Percentiles rank a stretch among this genome's conserved stretches.
Evolutionary conservation across 164 flowering plant species (phyloP).

Genomic region (Echeveria elegans): DNA sequence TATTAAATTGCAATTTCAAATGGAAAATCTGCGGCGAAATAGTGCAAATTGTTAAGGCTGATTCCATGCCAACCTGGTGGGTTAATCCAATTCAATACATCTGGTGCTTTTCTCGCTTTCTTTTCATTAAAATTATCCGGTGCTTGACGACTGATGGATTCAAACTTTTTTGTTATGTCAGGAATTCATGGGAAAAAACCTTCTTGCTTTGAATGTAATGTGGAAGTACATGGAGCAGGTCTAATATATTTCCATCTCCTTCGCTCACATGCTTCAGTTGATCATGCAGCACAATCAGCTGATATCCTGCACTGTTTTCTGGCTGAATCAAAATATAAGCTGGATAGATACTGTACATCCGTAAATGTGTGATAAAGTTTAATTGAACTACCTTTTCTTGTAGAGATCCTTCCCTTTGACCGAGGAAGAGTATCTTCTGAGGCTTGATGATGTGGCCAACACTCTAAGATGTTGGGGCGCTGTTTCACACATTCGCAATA

Average conservation of each 20-base stretch:
- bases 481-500: slow-evolving; percentile 82
- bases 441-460: slow-evolving; percentile 95
- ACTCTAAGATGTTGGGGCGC: slow-evolving; percentile 96
- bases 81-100: too few relatives aligned
- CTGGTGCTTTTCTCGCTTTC: too few relatives aligned
- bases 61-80: neutral
- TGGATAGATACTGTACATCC: too few relatives aligned
- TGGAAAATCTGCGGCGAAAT: too few relatives aligned
- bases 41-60: neutral
- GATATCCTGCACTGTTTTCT: neutral
- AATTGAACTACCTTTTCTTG: slow-evolving; percentile 1
- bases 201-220: slow-evolving; percentile 95
- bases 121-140: neutral
- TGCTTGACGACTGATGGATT: neutral
- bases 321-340: too few relatives aligned
- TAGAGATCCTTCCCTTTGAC: slow-evolving; percentile 93
- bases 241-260: neutral
- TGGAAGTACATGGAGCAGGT: slow-evolving; percentile 99
- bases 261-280: neutral
- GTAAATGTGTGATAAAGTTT: neutral
- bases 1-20: too few relatives aligned
- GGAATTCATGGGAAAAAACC: slow-evolving; percentile 98
- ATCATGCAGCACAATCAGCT: neutral
- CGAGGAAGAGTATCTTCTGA: slow-evolving; percentile 87
- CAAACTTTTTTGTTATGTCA: slow-evolving; percentile 14